These are phyloP conservation scores for Aristolochia contorta DNA, from an alignment of 164 flowering plant species.

Conservation along the genomic window DNA sequence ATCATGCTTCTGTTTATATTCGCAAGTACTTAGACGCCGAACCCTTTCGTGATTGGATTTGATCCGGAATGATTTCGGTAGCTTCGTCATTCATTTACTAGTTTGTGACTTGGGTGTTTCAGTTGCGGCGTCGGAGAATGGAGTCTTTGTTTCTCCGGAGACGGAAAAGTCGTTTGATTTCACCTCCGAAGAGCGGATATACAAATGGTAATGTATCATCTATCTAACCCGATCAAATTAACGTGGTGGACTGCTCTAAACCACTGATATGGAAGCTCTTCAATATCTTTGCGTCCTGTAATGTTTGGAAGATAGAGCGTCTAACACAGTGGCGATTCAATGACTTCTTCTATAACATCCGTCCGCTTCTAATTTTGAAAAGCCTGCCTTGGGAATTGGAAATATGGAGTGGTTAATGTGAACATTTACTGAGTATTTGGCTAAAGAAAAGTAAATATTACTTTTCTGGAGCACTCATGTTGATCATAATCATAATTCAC, in stretches of 20 bases:
- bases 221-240: background rate
- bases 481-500: no score
- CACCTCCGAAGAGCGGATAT: conserved; percentile 70
- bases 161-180: conserved; percentile 71
- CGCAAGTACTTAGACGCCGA: background rate
- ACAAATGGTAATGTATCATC: conserved; percentile 54
- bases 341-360: no score
- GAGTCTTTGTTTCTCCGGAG: conserved; percentile 67
- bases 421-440: no score
- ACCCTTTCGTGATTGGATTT: background rate
- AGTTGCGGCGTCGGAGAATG: conserved; percentile 45
- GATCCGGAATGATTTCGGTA: background rate
- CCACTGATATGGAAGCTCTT: no score
- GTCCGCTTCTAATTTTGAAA: no score
- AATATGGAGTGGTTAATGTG: no score
- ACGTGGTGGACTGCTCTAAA: background rate
- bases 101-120: conserved; percentile 12
- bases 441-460: no score
- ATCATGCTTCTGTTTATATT: background rate
- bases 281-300: no score
- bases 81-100: background rate
- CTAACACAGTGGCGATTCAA: no score
- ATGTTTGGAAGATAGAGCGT: no score
- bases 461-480: no score
- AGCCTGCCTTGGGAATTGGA: no score